Evolutionary conservation across 208 protist species (phyloP).

Genomic region (Polymyxa betae): DNA sequence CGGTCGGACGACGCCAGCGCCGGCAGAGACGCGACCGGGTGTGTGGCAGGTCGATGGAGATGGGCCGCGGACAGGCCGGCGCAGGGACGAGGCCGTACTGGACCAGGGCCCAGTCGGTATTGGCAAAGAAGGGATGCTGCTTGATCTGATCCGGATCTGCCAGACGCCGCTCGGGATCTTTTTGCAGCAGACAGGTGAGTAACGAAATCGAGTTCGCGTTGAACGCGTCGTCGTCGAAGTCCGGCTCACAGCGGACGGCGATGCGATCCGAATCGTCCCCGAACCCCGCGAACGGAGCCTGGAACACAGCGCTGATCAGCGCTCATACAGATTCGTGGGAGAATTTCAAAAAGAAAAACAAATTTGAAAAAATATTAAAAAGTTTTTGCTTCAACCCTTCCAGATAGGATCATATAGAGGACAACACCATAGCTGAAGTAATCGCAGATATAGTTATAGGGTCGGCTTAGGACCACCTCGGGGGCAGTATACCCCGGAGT

Average conservation of each 20-base stretch:
- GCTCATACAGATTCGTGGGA: background rate
- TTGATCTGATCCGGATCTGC: slow-evolving; percentile 59
- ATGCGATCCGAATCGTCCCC: background rate
- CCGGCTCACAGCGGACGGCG: background rate
- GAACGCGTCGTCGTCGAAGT: background rate
- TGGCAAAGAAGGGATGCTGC: slow-evolving; percentile 59
- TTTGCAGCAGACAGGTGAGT: slow-evolving; percentile 8
- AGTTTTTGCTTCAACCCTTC: slow-evolving; percentile 16
- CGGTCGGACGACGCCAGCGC: too few relatives aligned
- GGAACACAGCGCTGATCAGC: background rate
- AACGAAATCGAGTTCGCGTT: background rate
- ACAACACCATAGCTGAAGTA: slow-evolving; percentile 54
- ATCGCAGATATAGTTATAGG: slow-evolving; percentile 51
- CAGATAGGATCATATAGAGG: slow-evolving; percentile 26
- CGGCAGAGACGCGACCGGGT: too few relatives aligned
- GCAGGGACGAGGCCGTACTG: background rate
- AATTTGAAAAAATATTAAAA: background rate
- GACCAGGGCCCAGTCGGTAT: slow-evolving; percentile 60
- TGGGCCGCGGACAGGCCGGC: background rate
- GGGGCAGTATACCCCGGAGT: slow-evolving; percentile 65
- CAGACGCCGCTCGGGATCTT: background rate
- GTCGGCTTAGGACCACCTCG: slow-evolving; percentile 47
- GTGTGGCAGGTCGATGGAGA: too few relatives aligned
- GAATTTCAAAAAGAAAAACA: background rate
- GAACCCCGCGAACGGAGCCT: background rate